Conservation (phyloP, 176 grass and related monocot genomes). For the Alloteropsis semialata region DNA sequence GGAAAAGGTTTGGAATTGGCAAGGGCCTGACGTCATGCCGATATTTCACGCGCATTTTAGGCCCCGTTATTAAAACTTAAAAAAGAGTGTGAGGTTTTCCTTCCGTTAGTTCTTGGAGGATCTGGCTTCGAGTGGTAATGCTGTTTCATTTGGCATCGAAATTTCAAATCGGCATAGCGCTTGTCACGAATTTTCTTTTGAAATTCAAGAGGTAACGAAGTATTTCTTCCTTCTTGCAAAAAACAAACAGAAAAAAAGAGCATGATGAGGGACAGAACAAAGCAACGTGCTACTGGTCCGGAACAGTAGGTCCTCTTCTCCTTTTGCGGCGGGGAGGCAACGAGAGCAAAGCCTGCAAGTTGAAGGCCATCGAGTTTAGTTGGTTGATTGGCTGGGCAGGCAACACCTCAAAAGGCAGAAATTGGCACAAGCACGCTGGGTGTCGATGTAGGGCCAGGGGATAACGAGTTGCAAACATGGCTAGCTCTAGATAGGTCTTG, state of each 20-base stretch:
- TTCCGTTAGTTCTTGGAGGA: too few relatives aligned
- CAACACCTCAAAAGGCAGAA: constrained; percentile 39
- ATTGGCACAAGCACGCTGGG: constrained; percentile 22
- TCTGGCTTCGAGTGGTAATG: too few relatives aligned
- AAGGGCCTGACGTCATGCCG: neutral
- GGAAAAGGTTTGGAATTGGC: neutral
- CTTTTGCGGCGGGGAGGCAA: neutral
- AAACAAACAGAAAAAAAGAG: neutral
- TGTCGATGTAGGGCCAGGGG: neutral
- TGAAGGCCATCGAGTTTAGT: neutral
- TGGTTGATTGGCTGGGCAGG: constrained; percentile 29
- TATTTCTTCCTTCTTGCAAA: neutral
- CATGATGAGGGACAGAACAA: constrained; percentile 1
- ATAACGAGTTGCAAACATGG: constrained; percentile 1
- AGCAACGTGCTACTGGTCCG: neutral
- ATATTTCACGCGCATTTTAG: neutral
- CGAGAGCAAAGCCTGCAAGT: constrained; percentile 22
- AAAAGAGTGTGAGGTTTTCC: neutral
- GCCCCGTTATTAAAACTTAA: too few relatives aligned
- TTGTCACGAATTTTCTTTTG: neutral
- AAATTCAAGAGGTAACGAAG: neutral
- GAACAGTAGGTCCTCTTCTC: neutral
- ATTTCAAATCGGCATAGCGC: too few relatives aligned
- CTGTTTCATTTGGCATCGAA: too few relatives aligned
- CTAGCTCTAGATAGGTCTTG: neutral